Conservation (phyloP, 352 stramenopile genomes). For the Phytophthora capsici region DNA sequence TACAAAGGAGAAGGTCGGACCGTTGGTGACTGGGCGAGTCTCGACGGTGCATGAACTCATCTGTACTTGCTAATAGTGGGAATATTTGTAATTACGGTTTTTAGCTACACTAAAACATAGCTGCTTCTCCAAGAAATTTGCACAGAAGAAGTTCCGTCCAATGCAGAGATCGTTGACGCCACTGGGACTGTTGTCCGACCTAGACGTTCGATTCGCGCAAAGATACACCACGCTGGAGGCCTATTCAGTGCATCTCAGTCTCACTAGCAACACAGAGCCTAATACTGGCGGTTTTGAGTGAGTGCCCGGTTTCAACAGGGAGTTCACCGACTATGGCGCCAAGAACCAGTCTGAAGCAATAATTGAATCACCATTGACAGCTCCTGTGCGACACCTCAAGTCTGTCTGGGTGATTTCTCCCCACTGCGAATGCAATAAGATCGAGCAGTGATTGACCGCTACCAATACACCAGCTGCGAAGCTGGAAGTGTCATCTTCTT, state of each 20-base stretch:
- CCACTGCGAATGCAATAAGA: slow-evolving; percentile 88
- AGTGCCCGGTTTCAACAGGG: slow-evolving; percentile 85
- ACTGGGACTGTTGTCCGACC: slow-evolving; percentile 89
- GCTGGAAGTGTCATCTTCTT: slow-evolving; percentile 89
- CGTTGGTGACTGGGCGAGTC: too few relatives aligned
- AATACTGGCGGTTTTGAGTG: slow-evolving; percentile 90
- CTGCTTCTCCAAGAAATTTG: slow-evolving; percentile 74
- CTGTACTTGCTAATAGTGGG: too few relatives aligned
- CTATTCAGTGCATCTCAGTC: slow-evolving; percentile 91
- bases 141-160: slow-evolving; percentile 67
- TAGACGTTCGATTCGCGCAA: slow-evolving; percentile 76
- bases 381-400: slow-evolving; percentile 49
- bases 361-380: slow-evolving; percentile 16
- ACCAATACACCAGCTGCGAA: slow-evolving; percentile 62
- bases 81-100: too few relatives aligned
- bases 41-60: too few relatives aligned
- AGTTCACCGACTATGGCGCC: slow-evolving; percentile 75
- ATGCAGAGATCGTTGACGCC: slow-evolving; percentile 90
- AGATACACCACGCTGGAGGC: slow-evolving; percentile 79
- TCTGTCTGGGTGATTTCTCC: slow-evolving; percentile 90
- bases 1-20: too few relatives aligned
- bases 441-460: slow-evolving; percentile 71
- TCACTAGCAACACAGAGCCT: slow-evolving; percentile 69
- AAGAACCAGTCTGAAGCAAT: slow-evolving; percentile 24
- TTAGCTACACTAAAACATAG: too few relatives aligned